Evolutionary conservation across 1,139 yeast species (phyloP).

Genomic region (Barnettozyma hawaiiensis): DNA sequence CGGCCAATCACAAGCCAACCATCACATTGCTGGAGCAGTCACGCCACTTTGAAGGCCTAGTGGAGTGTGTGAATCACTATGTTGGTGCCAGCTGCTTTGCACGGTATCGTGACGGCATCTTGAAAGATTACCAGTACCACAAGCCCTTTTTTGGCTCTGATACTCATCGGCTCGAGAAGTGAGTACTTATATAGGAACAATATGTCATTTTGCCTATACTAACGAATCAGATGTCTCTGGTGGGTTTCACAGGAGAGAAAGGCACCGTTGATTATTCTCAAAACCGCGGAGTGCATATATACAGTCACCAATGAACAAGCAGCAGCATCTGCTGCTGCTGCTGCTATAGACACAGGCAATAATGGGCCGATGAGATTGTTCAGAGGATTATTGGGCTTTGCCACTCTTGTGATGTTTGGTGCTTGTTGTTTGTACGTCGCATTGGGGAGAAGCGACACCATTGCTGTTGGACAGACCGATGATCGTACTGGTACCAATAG

Average conservation of each 20-base stretch:
- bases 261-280: slow-evolving; percentile 10
- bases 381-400: not conserved
- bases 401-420: not conserved
- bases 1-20: slow-evolving; percentile 2
- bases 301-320: not conserved
- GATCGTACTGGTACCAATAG: too few species aligned
- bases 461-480: too few species aligned
- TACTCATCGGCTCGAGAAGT: slow-evolving; percentile 1
- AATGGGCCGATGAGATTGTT: not conserved
- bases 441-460: too few species aligned
- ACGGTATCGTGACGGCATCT: slow-evolving; percentile 3
- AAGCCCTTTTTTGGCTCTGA: not conserved
- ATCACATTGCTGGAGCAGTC: slow-evolving; percentile 6
- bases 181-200: too few species aligned
- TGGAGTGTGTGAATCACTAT: slow-evolving; percentile 20
- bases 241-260: slow-evolving; percentile 7
- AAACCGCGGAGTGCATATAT: slow-evolving; percentile 14
- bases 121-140: slow-evolving; percentile 7
- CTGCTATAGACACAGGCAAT: too few species aligned
- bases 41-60: slow-evolving; percentile 14
- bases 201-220: too few species aligned
- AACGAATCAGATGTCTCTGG: slow-evolving; percentile 14
- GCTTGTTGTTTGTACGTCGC: not conserved
- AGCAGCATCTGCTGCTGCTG: too few species aligned
- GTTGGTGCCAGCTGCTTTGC: slow-evolving; percentile 17